Evolutionary conservation across 202 grass and related monocot species (phyloP).

Genomic region (Bolboschoenoplectus hybrid): DNA sequence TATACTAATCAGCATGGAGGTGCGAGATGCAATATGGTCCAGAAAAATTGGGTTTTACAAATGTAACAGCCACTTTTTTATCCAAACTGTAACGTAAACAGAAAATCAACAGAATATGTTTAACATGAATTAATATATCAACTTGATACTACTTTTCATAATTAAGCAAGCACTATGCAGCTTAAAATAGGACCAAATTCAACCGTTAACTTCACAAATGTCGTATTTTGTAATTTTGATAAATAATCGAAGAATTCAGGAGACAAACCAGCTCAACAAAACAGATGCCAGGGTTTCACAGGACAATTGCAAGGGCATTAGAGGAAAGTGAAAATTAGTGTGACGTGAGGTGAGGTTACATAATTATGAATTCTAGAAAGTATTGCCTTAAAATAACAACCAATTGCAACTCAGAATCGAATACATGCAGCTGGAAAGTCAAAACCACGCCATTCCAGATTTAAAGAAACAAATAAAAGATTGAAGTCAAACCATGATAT

Average conservation of each 20-base stretch:
- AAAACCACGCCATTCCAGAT: not conserved
- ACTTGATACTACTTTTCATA: not conserved
- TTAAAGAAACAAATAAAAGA: not conserved
- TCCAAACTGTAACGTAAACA: not conserved
- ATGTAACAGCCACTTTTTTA: not conserved
- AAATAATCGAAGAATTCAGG: not conserved
- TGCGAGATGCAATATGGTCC: constrained; percentile 1
- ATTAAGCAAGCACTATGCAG: not conserved
- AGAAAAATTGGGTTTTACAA: not conserved
- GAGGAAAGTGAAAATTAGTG: not conserved
- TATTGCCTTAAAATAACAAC: not conserved
- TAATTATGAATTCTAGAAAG: not conserved
- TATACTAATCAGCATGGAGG: not conserved
- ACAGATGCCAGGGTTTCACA: not conserved
- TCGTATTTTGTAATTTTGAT: not conserved
- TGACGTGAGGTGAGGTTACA: not conserved
- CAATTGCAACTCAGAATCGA: not conserved
- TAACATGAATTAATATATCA: not conserved
- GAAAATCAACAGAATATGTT: not conserved
- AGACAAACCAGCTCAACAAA: not conserved
- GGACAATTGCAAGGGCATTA: not conserved
- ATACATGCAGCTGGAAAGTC: constrained; percentile 18
- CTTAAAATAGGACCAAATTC: not conserved
- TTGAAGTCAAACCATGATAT: not conserved
- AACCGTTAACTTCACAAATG: not conserved